Conservation (phyloP, 2,329 filamentous ascomycete species). For the Diaporthe ampelina region DNA sequence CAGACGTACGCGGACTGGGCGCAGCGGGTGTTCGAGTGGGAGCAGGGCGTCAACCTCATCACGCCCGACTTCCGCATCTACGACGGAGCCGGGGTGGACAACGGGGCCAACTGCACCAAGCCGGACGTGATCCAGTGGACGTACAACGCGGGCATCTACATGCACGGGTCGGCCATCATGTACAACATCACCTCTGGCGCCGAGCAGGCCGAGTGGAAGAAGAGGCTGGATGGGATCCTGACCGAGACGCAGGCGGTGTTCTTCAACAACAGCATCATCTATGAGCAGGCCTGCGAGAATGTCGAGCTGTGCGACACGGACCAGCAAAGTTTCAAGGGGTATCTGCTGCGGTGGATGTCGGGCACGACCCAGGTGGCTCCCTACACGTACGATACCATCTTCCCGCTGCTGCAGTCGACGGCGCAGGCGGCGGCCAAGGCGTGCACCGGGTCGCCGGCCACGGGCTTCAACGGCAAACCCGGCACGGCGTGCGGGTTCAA, state of each 20-base stretch:
- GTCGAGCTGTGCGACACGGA: conserved; percentile 75
- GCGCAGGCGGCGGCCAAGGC: conserved; percentile 66
- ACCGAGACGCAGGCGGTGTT: conserved; percentile 66
- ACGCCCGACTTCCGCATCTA: conserved; percentile 66
- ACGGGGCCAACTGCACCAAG: conserved; percentile 61
- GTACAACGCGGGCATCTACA: conserved; percentile 77
- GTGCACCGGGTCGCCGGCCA: conserved; percentile 62
- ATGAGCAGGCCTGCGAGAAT: conserved; percentile 77
- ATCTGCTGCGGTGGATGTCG: conserved; percentile 77
- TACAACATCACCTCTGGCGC: conserved; percentile 70
- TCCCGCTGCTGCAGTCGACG: conserved; percentile 63
- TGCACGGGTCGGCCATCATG: conserved; percentile 73
- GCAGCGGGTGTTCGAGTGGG: conserved; percentile 77
- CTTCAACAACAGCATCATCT: conserved; percentile 69
- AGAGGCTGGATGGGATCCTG: conserved; percentile 71
- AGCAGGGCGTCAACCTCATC: conserved; percentile 68
- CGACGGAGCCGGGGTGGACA: conserved; percentile 65
- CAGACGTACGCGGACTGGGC: conserved; percentile 84
- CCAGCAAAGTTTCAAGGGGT: conserved; percentile 83
- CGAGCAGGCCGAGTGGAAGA: conserved; percentile 65
- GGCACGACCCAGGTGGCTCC: conserved; percentile 68
- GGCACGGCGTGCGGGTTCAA: conserved; percentile 77
- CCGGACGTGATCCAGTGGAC: conserved; percentile 75
- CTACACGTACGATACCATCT: conserved; percentile 63
- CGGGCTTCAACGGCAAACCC: conserved; percentile 63